These are phyloP conservation scores for Quercus berberidifolia DNA, from an alignment of 306 rosid species.

Conservation along the genomic window DNA sequence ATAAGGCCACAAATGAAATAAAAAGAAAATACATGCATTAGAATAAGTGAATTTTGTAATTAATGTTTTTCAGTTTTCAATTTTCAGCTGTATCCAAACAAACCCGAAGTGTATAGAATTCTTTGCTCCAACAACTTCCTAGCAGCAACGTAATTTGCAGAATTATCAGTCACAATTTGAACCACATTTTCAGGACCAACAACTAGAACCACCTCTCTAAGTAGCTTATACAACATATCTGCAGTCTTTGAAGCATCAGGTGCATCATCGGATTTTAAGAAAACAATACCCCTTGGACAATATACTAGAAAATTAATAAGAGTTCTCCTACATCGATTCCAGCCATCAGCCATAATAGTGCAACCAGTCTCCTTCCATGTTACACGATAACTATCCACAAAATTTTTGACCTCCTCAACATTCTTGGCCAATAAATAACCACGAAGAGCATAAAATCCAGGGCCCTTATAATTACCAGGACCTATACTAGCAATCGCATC, in stretches of 20 bases:
- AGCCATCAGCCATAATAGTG: neutral
- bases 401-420: neutral
- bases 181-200: no score
- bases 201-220: no score
- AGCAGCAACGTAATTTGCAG: neutral
- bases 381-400: neutral
- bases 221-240: no score
- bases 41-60: no score
- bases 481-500: no score
- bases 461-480: neutral
- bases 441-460: neutral
- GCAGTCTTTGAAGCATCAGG: no score
- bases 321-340: neutral
- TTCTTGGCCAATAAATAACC: neutral
- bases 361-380: neutral
- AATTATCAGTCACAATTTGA: neutral
- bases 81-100: no score
- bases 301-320: neutral
- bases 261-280: no score
- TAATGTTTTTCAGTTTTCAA: no score
- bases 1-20: no score
- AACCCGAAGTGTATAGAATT: neutral
- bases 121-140: neutral
- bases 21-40: no score
- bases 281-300: neutral